Evolutionary conservation across 495 filamentous ascomycete genomes (phyloP), one percentile per base, ranked within the genome.

Genomic region (Margaritispora aquatica): DNA sequence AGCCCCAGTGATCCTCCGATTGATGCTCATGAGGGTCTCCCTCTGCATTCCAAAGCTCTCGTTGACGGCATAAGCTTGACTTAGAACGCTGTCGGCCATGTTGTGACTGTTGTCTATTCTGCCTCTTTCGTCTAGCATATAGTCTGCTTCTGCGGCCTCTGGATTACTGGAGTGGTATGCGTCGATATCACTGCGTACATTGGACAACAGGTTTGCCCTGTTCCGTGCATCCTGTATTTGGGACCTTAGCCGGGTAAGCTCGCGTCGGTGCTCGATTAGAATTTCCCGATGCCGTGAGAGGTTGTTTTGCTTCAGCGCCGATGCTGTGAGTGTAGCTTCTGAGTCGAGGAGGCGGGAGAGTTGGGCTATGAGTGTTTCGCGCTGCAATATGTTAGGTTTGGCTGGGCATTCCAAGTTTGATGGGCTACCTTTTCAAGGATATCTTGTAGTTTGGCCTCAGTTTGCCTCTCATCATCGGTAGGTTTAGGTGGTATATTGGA

Each of bases 11-110:
- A 97, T 96, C 61, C 93, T 78, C 57, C 93, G 74, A 69, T 96
- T 93, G 56, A 99, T 90, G 70, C 80, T 92, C 52, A 83, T 80
- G 26, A 99, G 74, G 44, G 84, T 89, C 77, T 96, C 92, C 24
- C 92, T 76, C 79, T 99, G 95, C 50, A 89, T 60, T 15, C 82
- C 82, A 70, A 99, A 97, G 65, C 79, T 88, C 76, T 97, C 90
- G 70, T 96, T 94, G 56, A 97, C 91, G 21, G 93, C 92, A 75
- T 99, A 97, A 24, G 94, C 94, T 79, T 97, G 95, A 72, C 88
- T 93, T 59, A 99, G 76, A 44, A 99, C 92, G 55, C 84, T 86
- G 68, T 99, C 94, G 38, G 89, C 88, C 72, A 94, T 81, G 53
- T 84, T 87, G 68, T 97, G 86, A 66, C 88, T 92, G 66, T 88